Percentiles rank a stretch among this genome's conserved stretches.
Conservation (phyloP, 1,284 basidiomycete species). For the Ceratobasidium sp. region DNA sequence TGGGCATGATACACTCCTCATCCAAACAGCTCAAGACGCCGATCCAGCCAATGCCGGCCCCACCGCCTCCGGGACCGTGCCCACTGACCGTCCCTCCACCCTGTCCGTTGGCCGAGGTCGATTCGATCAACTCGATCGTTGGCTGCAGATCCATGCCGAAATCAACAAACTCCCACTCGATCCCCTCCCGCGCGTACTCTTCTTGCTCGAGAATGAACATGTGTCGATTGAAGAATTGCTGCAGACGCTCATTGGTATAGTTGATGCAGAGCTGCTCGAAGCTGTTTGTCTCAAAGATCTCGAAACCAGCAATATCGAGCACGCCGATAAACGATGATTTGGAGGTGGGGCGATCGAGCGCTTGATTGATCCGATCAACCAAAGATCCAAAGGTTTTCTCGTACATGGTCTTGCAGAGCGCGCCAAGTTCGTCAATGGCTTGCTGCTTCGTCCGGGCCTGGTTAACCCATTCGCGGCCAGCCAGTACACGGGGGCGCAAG, state of each 20-base stretch:
- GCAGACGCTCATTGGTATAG: constrained; percentile 96
- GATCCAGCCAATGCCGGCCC: constrained; percentile 57
- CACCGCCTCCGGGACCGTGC: constrained; percentile 36
- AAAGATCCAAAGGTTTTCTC: constrained; percentile 95
- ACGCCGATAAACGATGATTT: constrained; percentile 98
- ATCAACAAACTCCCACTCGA: constrained; percentile 99
- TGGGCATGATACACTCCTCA: constrained; percentile 99
- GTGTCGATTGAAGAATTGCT: constrained; percentile 99
- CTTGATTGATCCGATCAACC: constrained; percentile 94
- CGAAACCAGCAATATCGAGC: constrained; percentile 98
- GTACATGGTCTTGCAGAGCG: constrained; percentile 95
- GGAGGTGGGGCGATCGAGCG: constrained; percentile 88
- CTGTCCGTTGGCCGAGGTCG: constrained; percentile 56
- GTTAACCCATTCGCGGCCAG: constrained; percentile 96
- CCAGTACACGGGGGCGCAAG: constrained; percentile 86
- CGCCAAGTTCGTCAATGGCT: constrained; percentile 89
- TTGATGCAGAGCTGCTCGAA: constrained; percentile 99
- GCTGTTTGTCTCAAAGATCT: constrained; percentile 89
- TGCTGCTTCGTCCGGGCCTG: constrained; percentile 92
- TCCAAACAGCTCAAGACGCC: constrained; percentile 95
- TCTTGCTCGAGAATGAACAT: constrained; percentile 99
- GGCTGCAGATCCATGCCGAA: constrained; percentile 98
- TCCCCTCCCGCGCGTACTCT: constrained; percentile 95
- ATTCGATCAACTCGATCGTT: constrained; percentile 97
- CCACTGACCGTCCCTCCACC: constrained; percentile 30